These are phyloP conservation scores for Phlebiopsis flavidoalba DNA, from an alignment of 768 basidiomycete species.

Conservation along the genomic window DNA sequence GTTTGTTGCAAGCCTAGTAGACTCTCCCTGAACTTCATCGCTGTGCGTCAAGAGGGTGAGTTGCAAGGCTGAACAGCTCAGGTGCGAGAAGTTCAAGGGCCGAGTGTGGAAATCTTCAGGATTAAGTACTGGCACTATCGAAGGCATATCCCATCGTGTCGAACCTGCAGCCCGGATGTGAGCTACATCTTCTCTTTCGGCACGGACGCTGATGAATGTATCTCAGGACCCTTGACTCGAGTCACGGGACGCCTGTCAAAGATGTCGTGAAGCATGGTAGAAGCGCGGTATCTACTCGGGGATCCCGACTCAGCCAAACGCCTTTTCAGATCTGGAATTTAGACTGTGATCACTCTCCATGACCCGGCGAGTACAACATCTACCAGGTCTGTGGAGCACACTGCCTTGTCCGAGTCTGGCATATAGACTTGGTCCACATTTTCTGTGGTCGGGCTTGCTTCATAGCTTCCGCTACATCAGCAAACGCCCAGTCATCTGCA, in stretches of 20 bases:
- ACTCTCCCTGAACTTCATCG: not conserved
- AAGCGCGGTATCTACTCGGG: not conserved
- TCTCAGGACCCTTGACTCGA: not conserved
- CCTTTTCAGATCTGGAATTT: too few relatives aligned
- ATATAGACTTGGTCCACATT: too few relatives aligned
- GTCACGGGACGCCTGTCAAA: not conserved
- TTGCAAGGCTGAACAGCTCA: not conserved
- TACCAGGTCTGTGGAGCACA: too few relatives aligned
- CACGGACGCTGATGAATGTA: not conserved
- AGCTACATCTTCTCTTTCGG: not conserved
- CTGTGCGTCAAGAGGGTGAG: not conserved
- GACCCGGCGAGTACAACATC: too few relatives aligned
- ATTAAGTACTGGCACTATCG: not conserved
- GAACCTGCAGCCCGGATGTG: too few relatives aligned
- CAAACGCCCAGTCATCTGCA: too few relatives aligned
- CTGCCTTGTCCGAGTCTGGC: too few relatives aligned
- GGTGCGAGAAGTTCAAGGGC: not conserved
- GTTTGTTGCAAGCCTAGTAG: not conserved
- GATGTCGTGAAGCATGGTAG: not conserved
- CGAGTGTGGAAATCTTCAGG: not conserved
- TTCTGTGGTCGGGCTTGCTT: too few relatives aligned
- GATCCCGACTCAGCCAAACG: too few relatives aligned
- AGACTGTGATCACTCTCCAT: too few relatives aligned
- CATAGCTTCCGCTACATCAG: too few relatives aligned
- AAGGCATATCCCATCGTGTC: not conserved